These are phyloP conservation scores for Corchorus capsularis DNA, from an alignment of 345 rosid species.

Conservation along the genomic window DNA sequence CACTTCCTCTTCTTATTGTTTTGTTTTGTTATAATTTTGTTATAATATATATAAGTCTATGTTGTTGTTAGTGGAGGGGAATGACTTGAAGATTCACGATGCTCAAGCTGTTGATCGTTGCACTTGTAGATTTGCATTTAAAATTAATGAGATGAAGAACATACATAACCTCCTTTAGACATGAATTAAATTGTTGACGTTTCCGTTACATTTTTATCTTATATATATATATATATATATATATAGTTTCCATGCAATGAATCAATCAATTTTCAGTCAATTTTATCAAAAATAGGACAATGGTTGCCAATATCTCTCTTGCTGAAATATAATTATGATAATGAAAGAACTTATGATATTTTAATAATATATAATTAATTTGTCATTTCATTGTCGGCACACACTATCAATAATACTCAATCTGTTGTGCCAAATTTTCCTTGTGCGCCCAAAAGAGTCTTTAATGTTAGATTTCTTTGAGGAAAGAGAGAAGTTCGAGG, in stretches of 20 bases:
- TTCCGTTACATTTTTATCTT: background rate
- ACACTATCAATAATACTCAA: background rate
- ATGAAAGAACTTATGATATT: background rate
- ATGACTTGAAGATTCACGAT: too few species aligned
- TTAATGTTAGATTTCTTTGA: too few species aligned
- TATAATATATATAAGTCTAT: too few species aligned
- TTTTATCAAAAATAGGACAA: background rate
- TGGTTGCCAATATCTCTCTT: background rate
- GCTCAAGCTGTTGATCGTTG: background rate
- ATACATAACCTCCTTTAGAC: background rate
- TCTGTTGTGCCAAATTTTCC: too few species aligned
- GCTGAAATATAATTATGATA: background rate
- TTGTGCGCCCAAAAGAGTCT: too few species aligned
- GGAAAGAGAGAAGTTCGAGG: too few species aligned
- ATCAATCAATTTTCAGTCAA: background rate
- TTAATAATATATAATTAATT: too few species aligned
- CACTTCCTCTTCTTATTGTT: too few species aligned
- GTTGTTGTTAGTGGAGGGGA: background rate
- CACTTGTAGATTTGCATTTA: background rate
- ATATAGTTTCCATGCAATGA: background rate
- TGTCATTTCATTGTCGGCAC: background rate
- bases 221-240: background rate
- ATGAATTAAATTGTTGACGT: background rate
- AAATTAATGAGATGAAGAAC: background rate
- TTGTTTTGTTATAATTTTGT: too few species aligned